phyloP scores from a whole-genome alignment of 192 early-diverging fungal species.

The Entophlyctis helioformis region DNA sequence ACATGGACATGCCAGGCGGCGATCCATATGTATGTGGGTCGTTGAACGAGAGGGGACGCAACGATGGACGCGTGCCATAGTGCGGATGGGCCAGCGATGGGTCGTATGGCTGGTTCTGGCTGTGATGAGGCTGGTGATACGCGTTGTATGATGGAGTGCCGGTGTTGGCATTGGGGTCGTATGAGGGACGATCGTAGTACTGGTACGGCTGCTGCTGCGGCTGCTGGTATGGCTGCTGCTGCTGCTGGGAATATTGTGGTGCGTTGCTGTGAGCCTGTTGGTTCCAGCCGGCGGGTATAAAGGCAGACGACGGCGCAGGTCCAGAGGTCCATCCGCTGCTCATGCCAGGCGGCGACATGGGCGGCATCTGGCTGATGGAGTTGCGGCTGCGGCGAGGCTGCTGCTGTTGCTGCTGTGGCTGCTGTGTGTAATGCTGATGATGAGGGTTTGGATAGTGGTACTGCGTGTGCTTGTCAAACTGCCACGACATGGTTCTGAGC shows the following conservation, averaged over 20 bases:
- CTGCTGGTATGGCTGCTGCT: too few species aligned
- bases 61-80: too few species aligned
- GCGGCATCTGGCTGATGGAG: background rate
- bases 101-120: too few species aligned
- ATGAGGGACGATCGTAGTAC: constrained; percentile 5
- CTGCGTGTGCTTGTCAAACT: constrained; percentile 33
- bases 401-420: background rate
- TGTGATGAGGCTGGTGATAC: too few species aligned
- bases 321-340: too few species aligned
- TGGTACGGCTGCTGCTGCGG: too few species aligned
- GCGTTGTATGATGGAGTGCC: background rate
- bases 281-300: background rate
- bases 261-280: too few species aligned
- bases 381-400: background rate
- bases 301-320: background rate
- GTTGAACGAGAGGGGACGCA: too few species aligned
- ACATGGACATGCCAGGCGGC: too few species aligned
- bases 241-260: too few species aligned
- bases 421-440: background rate
- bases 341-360: background rate
- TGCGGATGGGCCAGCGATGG: too few species aligned
- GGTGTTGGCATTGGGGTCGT: background rate
- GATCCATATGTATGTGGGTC: too few species aligned
- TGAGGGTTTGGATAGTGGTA: constrained; percentile 29
- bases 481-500: constrained; percentile 25